Evolutionary conservation across 2,329 filamentous ascomycete species (phyloP).

Genomic region (Zymoseptoria crescenta): DNA sequence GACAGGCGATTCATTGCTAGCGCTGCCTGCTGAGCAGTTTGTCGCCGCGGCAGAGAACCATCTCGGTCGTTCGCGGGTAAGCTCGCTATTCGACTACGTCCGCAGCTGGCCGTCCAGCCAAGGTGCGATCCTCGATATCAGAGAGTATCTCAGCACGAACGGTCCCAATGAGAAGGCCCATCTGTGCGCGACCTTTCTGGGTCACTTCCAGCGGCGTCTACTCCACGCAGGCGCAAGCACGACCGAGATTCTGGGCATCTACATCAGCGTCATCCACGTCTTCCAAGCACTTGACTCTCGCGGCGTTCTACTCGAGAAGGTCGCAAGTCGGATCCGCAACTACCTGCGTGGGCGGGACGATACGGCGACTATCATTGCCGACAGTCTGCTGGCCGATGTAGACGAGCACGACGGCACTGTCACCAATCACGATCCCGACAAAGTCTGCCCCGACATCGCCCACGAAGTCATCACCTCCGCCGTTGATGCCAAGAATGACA

Average conservation of each 20-base stretch:
- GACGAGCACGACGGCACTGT: conserved; percentile 35
- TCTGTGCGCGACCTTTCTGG: conserved; percentile 62
- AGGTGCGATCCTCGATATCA: conserved; percentile 66
- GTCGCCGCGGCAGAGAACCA: conserved; percentile 62
- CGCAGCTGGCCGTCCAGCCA: conserved; percentile 64
- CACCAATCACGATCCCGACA: conserved; percentile 39
- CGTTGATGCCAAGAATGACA: conserved; percentile 42
- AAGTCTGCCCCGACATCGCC: conserved; percentile 56
- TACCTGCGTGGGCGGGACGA: conserved; percentile 72
- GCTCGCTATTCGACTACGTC: conserved; percentile 72
- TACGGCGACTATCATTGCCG: conserved; percentile 69
- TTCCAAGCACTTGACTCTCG: conserved; percentile 70
- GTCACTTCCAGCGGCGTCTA: conserved; percentile 56
- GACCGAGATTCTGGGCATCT: conserved; percentile 65
- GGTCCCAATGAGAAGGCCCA: conserved; percentile 60
- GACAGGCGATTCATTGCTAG: conserved; percentile 16
- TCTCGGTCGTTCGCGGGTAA: conserved; percentile 60
- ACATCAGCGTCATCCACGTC: conserved; percentile 70
- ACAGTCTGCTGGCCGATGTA: conserved; percentile 59
- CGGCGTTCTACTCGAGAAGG: conserved; percentile 67
- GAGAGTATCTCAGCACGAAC: conserved; percentile 56
- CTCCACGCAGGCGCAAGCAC: conserved; percentile 71
- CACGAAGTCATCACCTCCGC: conserved; percentile 54
- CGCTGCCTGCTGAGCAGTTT: conserved; percentile 47
- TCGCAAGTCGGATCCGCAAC: conserved; percentile 64